Evolutionary conservation across 805 yeast species (phyloP).

Genomic region (Millerozyma miso): DNA sequence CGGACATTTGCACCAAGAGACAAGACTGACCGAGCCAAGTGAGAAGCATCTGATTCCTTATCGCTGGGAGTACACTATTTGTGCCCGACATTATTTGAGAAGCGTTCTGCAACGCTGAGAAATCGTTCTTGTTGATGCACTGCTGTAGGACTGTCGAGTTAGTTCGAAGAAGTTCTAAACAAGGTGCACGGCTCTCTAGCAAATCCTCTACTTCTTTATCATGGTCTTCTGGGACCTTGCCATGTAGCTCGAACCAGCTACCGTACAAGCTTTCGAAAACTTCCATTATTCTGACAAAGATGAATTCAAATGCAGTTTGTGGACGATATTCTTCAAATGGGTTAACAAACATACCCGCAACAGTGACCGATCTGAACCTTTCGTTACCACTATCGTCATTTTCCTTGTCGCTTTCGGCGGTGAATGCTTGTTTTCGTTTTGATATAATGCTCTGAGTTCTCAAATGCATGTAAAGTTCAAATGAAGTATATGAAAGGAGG

Average conservation of each 20-base stretch:
- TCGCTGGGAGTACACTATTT: slow-evolving; percentile 17
- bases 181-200: slow-evolving; percentile 61
- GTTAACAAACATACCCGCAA: slow-evolving; percentile 80
- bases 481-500: slow-evolving; percentile 56
- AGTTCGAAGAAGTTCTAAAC: slow-evolving; percentile 39
- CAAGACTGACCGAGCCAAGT: slow-evolving; percentile 97
- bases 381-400: slow-evolving; percentile 11
- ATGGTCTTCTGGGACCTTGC: slow-evolving; percentile 26
- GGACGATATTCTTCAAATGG: slow-evolving; percentile 89
- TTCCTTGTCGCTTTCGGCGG: slow-evolving; percentile 3
- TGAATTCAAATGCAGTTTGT: slow-evolving; percentile 84
- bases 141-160: slow-evolving; percentile 27
- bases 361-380: slow-evolving; percentile 33
- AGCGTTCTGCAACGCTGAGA: slow-evolving; percentile 10
- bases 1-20: slow-evolving; percentile 64
- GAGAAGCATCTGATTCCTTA: slow-evolving; percentile 50
- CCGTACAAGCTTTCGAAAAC: slow-evolving; percentile 54
- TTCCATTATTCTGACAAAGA: slow-evolving; percentile 68
- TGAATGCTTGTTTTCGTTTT: slow-evolving; percentile 31
- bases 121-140: slow-evolving; percentile 19
- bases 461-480: slow-evolving; percentile 57
- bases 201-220: slow-evolving; percentile 51
- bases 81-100: slow-evolving; percentile 6
- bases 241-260: slow-evolving; percentile 31
- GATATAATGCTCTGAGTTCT: slow-evolving; percentile 53